Evolutionary conservation across 2,329 filamentous ascomycete genomes (phyloP).

Genomic region (Stenocarpella maydis): DNA sequence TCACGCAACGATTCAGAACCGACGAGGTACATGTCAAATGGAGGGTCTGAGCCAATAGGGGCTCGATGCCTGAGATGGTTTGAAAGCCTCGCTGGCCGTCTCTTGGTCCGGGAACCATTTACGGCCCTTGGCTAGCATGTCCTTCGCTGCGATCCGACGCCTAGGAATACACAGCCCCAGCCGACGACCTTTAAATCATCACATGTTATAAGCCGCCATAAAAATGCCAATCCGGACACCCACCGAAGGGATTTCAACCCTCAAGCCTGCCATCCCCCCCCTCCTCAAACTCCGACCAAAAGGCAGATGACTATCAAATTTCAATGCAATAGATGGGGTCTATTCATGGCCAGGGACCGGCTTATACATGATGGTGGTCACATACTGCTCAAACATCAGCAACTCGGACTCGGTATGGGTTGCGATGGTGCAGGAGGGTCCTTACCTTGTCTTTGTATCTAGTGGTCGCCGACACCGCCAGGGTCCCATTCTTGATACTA

Average conservation of each 20-base stretch:
- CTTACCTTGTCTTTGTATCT: conserved; percentile 92
- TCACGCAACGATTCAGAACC: conserved; percentile 83
- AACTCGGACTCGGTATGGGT: conserved; percentile 14
- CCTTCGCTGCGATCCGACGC: background rate
- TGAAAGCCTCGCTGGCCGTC: background rate
- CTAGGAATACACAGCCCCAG: background rate
- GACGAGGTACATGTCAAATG: conserved; percentile 84
- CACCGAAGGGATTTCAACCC: conserved; percentile 17
- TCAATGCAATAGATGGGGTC: conserved; percentile 8
- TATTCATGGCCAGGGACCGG: conserved; percentile 52
- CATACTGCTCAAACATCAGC: conserved; percentile 69
- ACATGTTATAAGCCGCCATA: conserved; percentile 31
- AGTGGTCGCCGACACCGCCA: conserved; percentile 97
- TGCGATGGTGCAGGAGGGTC: conserved; percentile 39
- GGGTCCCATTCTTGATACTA: conserved; percentile 95
- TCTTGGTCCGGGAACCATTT: background rate
- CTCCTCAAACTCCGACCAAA: conserved; percentile 33
- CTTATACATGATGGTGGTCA: conserved; percentile 98
- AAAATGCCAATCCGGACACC: conserved; percentile 3
- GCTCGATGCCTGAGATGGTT: background rate
- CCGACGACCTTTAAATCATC: background rate
- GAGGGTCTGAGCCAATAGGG: conserved; percentile 62
- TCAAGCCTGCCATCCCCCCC: conserved; percentile 18
- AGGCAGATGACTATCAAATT: conserved; percentile 1
- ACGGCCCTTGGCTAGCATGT: background rate